Conservation (phyloP, 139 green algal genomes). For the Chlorella sp. region DNA sequence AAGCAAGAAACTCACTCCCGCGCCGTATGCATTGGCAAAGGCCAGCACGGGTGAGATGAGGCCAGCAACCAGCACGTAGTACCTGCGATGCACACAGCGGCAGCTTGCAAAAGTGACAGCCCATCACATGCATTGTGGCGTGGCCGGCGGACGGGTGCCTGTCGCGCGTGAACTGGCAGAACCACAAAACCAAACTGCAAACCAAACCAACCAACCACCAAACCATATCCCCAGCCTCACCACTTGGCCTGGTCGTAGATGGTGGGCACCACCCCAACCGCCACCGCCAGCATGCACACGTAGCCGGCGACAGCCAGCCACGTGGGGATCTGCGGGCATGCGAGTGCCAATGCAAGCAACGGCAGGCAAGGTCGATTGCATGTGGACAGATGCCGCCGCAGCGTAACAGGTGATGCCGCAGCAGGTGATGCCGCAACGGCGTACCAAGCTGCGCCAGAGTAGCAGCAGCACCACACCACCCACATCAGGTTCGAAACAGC, state of each 20-base stretch:
- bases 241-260: conserved; percentile 47
- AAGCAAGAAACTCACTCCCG: conserved; percentile 45
- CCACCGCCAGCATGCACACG: conserved; percentile 7
- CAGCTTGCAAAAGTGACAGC: no score
- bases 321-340: neutral
- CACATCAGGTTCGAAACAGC: no score
- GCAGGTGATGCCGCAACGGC: neutral
- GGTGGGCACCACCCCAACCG: conserved; percentile 17
- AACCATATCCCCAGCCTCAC: no score
- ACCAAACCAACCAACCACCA: no score
- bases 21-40: conserved; percentile 54
- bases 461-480: no score
- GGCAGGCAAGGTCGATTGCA: neutral
- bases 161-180: no score
- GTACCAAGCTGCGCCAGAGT: neutral
- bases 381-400: neutral
- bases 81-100: conserved; percentile 27
- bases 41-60: conserved; percentile 42
- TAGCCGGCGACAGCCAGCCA: conserved; percentile 35
- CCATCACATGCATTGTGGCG: no score
- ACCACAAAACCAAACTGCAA: no score
- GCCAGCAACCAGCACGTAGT: conserved; percentile 48
- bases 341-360: neutral
- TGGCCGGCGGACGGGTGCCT: no score
- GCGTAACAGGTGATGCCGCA: neutral